Percentiles rank a stretch among this genome's conserved stretches.
Conservation (phyloP, 768 basidiomycete species). For the Baorangia bicolor region DNA sequence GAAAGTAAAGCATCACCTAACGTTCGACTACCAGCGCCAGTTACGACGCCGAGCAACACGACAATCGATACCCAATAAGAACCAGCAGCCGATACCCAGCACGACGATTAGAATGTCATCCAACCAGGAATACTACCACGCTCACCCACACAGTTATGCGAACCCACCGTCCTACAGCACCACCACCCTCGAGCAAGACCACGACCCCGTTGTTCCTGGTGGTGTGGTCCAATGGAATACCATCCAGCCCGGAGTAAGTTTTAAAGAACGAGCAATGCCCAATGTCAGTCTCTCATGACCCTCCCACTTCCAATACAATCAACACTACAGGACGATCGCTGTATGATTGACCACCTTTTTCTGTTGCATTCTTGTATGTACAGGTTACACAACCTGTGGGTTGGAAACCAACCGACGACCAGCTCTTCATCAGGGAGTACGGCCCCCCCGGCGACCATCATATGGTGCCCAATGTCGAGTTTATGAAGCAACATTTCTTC, state of each 20-base stretch:
- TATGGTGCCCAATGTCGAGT: constrained; percentile 68
- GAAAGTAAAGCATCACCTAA: background rate
- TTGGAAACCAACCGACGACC: constrained; percentile 64
- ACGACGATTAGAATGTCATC: constrained; percentile 22
- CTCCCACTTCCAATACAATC: constrained; percentile 7
- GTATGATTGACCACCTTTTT: constrained; percentile 26
- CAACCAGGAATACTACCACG: constrained; percentile 26
- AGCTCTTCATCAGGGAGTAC: constrained; percentile 59
- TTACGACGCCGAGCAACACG: background rate
- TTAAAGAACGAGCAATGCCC: constrained; percentile 31
- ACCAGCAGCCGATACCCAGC: constrained; percentile 15
- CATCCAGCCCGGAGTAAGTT: constrained; percentile 19
- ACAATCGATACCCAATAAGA: constrained; percentile 16
- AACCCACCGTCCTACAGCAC: constrained; percentile 12
- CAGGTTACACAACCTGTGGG: constrained; percentile 72
- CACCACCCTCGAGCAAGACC: constrained; percentile 25
- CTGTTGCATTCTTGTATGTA: constrained; percentile 10
- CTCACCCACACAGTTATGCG: constrained; percentile 8
- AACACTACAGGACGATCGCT: constrained; percentile 21
- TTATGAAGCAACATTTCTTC: constrained; percentile 88
- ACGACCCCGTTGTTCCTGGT: constrained; percentile 28
- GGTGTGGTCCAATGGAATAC: constrained; percentile 26
- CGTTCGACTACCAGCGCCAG: constrained; percentile 10
- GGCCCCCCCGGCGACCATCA: constrained; percentile 39
- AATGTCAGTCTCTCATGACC: constrained; percentile 31